These are phyloP conservation scores for Tolypocladium tropicale DNA, from an alignment of 2,329 filamentous ascomycete genomes.

Conservation along the genomic window DNA sequence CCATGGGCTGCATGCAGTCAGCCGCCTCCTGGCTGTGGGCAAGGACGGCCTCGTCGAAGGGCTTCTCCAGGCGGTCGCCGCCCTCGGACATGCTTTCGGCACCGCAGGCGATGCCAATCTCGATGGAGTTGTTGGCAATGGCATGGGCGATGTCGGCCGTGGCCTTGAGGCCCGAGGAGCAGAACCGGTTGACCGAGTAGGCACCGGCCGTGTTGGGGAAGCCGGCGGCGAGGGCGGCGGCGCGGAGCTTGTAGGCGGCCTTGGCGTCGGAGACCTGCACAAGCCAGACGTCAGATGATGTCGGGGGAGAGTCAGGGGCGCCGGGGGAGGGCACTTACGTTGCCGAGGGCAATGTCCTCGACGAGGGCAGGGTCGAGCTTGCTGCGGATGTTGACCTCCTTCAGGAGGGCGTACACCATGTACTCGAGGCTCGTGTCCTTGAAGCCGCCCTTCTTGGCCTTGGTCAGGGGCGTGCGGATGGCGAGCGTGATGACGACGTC, in stretches of 20 bases:
- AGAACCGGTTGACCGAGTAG: slow-evolving; percentile 87
- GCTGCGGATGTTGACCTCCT: slow-evolving; percentile 61
- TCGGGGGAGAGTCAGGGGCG: not conserved
- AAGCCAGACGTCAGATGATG: not conserved
- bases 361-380: slow-evolving; percentile 71
- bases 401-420: slow-evolving; percentile 71
- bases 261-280: slow-evolving; percentile 68
- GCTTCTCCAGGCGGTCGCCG: slow-evolving; percentile 57
- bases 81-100: slow-evolving; percentile 79
- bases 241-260: slow-evolving; percentile 83
- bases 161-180: slow-evolving; percentile 90
- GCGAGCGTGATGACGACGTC: slow-evolving; percentile 95
- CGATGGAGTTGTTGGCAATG: slow-evolving; percentile 71
- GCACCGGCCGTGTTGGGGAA: slow-evolving; percentile 84
- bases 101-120: slow-evolving; percentile 78
- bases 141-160: slow-evolving; percentile 90
- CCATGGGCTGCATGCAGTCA: slow-evolving; percentile 94
- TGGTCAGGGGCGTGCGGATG: slow-evolving; percentile 77
- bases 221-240: slow-evolving; percentile 79
- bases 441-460: slow-evolving; percentile 84
- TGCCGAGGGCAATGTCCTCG: slow-evolving; percentile 87
- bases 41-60: slow-evolving; percentile 70
- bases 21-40: slow-evolving; percentile 60
- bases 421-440: slow-evolving; percentile 90
- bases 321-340: slow-evolving; percentile 41